phyloP scores from a whole-genome alignment of 345 rosid genomes.

The Excoecaria cochinchinensis region DNA sequence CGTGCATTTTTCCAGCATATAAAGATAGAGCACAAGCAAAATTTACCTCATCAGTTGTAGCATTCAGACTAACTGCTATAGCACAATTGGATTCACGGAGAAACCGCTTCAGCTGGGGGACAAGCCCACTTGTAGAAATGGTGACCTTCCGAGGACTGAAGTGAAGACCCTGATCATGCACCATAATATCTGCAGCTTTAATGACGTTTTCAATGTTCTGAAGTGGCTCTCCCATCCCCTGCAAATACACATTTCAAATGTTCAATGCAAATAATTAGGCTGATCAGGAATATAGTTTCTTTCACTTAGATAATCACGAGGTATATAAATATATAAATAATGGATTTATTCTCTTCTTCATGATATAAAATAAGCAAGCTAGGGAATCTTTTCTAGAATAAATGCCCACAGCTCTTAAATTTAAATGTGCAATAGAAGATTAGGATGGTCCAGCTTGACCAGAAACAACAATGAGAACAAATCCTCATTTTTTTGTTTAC shows the following conservation, averaged over 20 bases:
- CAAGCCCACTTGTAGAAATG: conserved; percentile 90
- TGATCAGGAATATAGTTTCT: conserved; percentile 2
- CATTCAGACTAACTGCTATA: conserved; percentile 93
- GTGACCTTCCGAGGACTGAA: conserved; percentile 95
- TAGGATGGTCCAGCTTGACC: not conserved
- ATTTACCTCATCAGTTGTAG: conserved; percentile 91
- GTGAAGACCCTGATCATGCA: conserved; percentile 87
- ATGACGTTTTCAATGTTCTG: conserved; percentile 80
- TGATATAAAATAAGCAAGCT: no score
- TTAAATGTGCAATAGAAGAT: not conserved
- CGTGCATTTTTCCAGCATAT: not conserved
- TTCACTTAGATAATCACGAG: not conserved
- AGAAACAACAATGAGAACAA: not conserved
- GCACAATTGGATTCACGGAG: conserved; percentile 76
- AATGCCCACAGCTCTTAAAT: no score
- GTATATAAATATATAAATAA: not conserved
- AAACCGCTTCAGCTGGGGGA: conserved; percentile 83
- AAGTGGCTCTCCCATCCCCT: conserved; percentile 99
- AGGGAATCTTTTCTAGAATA: no score
- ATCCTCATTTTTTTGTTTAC: not conserved
- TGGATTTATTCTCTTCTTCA: not conserved
- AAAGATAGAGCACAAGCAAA: conserved; percentile 15
- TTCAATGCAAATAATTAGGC: not conserved
- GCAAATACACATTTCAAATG: conserved; percentile 20
- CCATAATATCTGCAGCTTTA: conserved; percentile 80